These are phyloP conservation scores for Alternaria viburni DNA, from an alignment of 2,329 filamentous ascomycete species.

Conservation along the genomic window DNA sequence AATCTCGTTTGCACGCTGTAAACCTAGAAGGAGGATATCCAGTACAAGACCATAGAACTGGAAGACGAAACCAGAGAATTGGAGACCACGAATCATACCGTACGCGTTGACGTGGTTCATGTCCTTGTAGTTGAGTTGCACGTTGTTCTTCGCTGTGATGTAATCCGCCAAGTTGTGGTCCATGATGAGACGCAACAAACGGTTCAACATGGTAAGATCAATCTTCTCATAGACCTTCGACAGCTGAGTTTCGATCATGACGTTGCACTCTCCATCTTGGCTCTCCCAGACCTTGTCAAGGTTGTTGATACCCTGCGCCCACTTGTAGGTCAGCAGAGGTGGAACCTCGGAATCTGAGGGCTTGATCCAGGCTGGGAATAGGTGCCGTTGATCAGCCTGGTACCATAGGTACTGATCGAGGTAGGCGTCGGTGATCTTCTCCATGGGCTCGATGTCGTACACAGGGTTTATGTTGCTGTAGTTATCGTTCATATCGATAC, in stretches of 20 bases:
- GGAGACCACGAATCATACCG: constrained; percentile 95
- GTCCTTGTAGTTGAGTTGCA: constrained; percentile 98
- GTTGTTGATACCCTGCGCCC: constrained; percentile 99
- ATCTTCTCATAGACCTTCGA: constrained; percentile 99
- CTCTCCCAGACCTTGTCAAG: constrained; percentile 94
- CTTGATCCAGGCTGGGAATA: constrained; percentile 99
- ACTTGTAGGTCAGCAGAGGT: constrained; percentile 93
- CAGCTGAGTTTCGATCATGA: constrained; percentile 96
- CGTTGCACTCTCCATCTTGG: constrained; percentile 93
- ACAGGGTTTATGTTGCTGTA: constrained; percentile 99
- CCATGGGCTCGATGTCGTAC: constrained; percentile 97
- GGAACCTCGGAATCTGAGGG: constrained; percentile 98
- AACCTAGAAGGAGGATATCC: constrained; percentile 86
- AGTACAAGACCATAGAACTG: constrained; percentile 98
- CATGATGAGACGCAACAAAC: constrained; percentile 93
- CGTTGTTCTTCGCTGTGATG: constrained; percentile 99
- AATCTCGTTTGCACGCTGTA: constrained; percentile 97
- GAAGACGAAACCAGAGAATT: constrained; percentile 98
- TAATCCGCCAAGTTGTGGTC: constrained; percentile 99
- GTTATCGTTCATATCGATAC: constrained; percentile 99
- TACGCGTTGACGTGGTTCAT: constrained; percentile 99
- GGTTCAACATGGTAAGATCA: constrained; percentile 92
- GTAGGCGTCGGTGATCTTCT: constrained; percentile 99
- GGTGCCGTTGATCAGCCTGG: constrained; percentile 93
- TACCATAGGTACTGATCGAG: constrained; percentile 99